Base-by-base conservation (phyloP, 345 rosid species). In the Camelina neglecta region DNA sequence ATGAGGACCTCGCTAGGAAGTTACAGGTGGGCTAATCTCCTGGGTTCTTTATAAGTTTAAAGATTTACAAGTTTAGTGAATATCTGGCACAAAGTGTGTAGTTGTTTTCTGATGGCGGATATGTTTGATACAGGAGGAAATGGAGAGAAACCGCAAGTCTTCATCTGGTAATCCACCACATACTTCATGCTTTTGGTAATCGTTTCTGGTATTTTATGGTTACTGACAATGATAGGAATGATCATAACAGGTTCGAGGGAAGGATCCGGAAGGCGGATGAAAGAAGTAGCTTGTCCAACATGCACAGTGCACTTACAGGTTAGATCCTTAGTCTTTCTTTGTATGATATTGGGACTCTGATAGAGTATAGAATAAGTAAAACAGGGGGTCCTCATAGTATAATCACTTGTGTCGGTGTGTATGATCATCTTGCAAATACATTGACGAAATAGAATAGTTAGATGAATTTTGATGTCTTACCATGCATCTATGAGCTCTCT, bases 281-380 rank as follows among this genome's bases (percentile, higher is more conserved):
- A 86, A 77, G 99, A 96, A 86, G 97, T 96, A 74, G 98, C 88
- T 36, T 93, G 99, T 81, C 99, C 99, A 41, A 96, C 89, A 23
- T 96, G 99, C 82, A 96, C 99, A 4, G 97, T 96, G 47, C 99
- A 91, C 83, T 82, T 93, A 74, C 98, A 96, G 98, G 99, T 92
- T 47, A 58, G 83, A 61, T 48, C 51, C 48, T 36, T 47, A 13
- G 0, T 47, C 71, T 47, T 60, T 60, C 58, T 16, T 54, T 72
- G 33, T 70, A 45, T 63, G 67, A 58, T 49, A 65, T 49, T 11
- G 4, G 33, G 48, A 31, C 38, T 29, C 31, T 42, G n/a, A 55
- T 60, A 54, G 51, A 69, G 54, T 42, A 68, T 60, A 54, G 51
- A 69, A 61, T 42, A 68, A 54, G 11, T 38, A 62, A 26, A 24